Base-by-base conservation (phyloP, 179 eudicot species). In the Camellia oleifera region DNA sequence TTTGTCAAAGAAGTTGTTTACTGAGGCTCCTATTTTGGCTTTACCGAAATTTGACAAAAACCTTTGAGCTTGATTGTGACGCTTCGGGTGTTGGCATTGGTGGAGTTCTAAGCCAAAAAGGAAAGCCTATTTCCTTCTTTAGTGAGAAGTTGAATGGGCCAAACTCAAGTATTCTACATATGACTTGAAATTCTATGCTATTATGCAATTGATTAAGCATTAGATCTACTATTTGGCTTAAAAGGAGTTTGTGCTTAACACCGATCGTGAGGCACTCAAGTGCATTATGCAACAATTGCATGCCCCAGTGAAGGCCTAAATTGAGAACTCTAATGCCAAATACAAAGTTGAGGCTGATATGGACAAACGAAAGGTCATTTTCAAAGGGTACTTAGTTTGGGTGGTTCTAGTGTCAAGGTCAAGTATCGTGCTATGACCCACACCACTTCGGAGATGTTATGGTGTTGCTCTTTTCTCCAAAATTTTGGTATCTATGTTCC, bases 91-190 rank as follows among this genome's bases (percentile, higher is more conserved):
- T 50, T 7, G 75, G 60, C 44, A 50, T 50, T 23, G 60, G 56
- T n/a, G 60, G 75, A n/a, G 58, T 53, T 72, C 60, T 50, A n/a
- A 50, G 40, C 18, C 60, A 72, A 72, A 50, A 69, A 10, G 32
- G 32, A 17, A 54, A 48, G n/a, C 23, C 74, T n/a, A 69, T 69
- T 14, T 26, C 45, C 10, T 23, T 40, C 70, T 20, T 66, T 32
- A 66, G n/a, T 42, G 40, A 67, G 40, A 67, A 67, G 70, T 67
- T 67, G 70, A 67, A 67, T 67, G 48, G 70, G 12, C 4, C 26
- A 67, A 46, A 15, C 6, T 32, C 40, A 65, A 20, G 13, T 63
- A 18, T 32, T 20, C 40, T 18, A 68, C 72, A 4, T 3, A 48
- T 18, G 18, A 48, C 7, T 7, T 48, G 74, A 26, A 70, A 56